Base-by-base conservation (phyloP, 768 basidiomycete species). In the Lactarius evosmus region DNA sequence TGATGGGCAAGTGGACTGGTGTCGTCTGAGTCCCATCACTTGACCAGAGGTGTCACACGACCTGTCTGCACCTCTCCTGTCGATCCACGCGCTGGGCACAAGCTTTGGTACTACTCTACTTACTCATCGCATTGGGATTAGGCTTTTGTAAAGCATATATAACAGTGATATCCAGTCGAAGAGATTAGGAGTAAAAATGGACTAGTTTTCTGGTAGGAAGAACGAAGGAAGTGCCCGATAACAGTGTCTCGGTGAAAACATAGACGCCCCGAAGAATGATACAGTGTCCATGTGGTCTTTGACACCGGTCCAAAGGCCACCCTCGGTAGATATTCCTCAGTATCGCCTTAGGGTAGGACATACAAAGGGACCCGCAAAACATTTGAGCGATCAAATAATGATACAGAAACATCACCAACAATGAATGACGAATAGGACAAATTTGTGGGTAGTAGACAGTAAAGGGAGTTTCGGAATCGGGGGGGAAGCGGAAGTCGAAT, bases 1-100 rank as follows among this genome's bases (percentile, higher is more conserved):
- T 29, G 85, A 84, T 44, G 85, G 82, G 55, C 78, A 74, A 63
- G 87, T 93, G n/a, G 80, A 91, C 70, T 93, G 91, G 91, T 86
- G 86, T 70, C 77, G 74, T 54, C 75, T 83, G 54, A 76, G 74
- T 53, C 22, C 57, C 41, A 66, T 61, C 70, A 68, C 57, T 46
- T 68, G 66, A 68, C 65, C 60, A 19, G 27, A 4, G 4, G 19
- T 19, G 60, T 60, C 53, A 68, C 59, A 38, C 59, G 64, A 56
- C 49, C 19, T n/a, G 25, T 11, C 52, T 8, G 34, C 22, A 38
- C 38, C 30, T 38, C 36, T 51, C 30, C 22, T 25, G 27, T 36
- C 8, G 27, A 29, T n/a, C 33, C 14, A n/a, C 52, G 8, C 38
- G 50, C 30, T 56, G 16, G 27, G 41, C 53, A 41, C 49, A 41